phyloP scores from a whole-genome alignment of 1,284 basidiomycete genomes.

The Volvariella surrecta region DNA sequence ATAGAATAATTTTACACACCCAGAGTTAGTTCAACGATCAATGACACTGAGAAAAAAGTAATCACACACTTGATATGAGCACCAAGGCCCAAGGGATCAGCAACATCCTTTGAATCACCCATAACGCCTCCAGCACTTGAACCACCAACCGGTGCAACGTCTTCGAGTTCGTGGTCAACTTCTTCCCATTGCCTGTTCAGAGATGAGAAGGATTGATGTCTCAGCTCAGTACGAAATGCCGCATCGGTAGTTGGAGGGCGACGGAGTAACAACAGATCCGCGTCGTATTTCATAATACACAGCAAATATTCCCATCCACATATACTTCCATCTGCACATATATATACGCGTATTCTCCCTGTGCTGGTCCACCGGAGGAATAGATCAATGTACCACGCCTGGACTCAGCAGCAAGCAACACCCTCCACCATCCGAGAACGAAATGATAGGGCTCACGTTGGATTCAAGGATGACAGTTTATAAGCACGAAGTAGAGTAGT shows the following conservation, averaged over 20 bases:
- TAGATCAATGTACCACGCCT: too few relatives aligned
- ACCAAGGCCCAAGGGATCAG: slow-evolving; percentile 65
- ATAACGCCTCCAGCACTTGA: slow-evolving; percentile 41
- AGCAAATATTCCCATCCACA: too few relatives aligned
- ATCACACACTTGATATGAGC: slow-evolving; percentile 45
- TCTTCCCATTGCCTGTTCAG: slow-evolving; percentile 68
- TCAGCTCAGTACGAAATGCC: too few relatives aligned
- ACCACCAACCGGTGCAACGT: slow-evolving; percentile 31
- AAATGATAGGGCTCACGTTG: slow-evolving; percentile 25
- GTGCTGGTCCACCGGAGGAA: too few relatives aligned
- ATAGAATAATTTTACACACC: too few relatives aligned
- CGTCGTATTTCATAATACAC: too few relatives aligned
- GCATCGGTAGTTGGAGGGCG: too few relatives aligned
- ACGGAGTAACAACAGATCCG: slow-evolving; percentile 4
- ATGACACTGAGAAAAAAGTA: slow-evolving; percentile 6
- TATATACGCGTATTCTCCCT: too few relatives aligned
- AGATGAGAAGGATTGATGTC: slow-evolving; percentile 4
- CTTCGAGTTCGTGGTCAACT: slow-evolving; percentile 67
- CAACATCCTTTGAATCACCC: slow-evolving; percentile 29
- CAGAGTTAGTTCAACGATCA: slow-evolving; percentile 3
- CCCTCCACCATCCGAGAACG: too few relatives aligned
- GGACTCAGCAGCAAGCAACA: too few relatives aligned
- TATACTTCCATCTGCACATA: too few relatives aligned
- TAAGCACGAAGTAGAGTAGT: slow-evolving; percentile 68
- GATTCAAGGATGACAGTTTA: slow-evolving; percentile 57